Evolutionary conservation across 164 flowering plant species (phyloP), one percentile per base, ranked within the genome.

Genomic region (Paratinospora sagittata): DNA sequence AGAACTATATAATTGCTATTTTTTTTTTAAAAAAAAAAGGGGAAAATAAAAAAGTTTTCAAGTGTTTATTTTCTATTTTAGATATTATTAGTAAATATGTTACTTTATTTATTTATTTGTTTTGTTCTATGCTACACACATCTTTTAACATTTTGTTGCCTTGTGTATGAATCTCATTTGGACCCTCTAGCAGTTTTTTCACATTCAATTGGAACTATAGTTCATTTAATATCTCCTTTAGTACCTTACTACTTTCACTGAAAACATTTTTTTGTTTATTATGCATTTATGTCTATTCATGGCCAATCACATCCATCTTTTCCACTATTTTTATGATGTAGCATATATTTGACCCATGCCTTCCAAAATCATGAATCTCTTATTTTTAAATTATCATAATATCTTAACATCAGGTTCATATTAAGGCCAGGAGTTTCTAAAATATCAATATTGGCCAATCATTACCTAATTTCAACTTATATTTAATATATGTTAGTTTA

Each of bases 281-380:
- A 52, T 52, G n/a, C 60, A 52, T 52, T 52, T 52, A 52, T 52
- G 60, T 52, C 60, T n/a, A 52, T 52, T 52, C 60, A 52, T 16
- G n/a, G 3, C 60, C 60, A 52, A 52, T 52, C 60, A 52, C 6
- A 52, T 52, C 23, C 21, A 52, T 52, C 60, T 16, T 17, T 52
- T 52, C 19, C 23, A 16, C n/a, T 17, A 19, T 52, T 52, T n/a
- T 52, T n/a, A 16, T n/a, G 19, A 52, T 52, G 60, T 52, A 0
- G n/a, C 6, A 16, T 52, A 52, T 52, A 0, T 19, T 52, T 52
- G 60, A 52, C 60, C 19, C 21, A 52, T 52, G 60, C 21, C 16
- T 0, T 19, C 14, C 8, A 52, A 52, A 52, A 47, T 47, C 21
- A 52, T 52, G 21, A 30, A 30, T 30, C 34, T 30, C 34, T 30